Percentiles rank a stretch among this genome's conserved stretches.
These are phyloP conservation scores for Magnolia officinalis DNA, from an alignment of 164 flowering plant genomes.

Conservation along the genomic window DNA sequence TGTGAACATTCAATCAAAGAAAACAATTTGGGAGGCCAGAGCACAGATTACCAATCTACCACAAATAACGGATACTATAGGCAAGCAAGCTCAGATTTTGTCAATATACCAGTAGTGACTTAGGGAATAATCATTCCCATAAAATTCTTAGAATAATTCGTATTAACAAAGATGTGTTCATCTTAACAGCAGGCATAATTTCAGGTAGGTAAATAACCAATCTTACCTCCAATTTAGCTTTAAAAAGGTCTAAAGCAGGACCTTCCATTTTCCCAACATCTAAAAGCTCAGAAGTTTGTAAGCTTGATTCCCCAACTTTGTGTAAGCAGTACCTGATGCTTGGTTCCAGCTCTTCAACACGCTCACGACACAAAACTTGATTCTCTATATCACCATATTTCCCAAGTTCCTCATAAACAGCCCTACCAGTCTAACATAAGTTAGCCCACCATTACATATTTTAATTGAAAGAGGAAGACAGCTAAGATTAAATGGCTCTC, in stretches of 20 bases:
- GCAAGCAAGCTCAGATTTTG: too few species aligned
- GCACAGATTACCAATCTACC: too few species aligned
- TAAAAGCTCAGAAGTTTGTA: slow-evolving; percentile 73
- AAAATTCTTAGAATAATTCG: too few species aligned
- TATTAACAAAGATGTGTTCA: too few species aligned
- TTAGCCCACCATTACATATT: neutral
- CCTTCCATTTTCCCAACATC: slow-evolving; percentile 94
- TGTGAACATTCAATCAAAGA: neutral
- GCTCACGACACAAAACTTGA: slow-evolving; percentile 88
- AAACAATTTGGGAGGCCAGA: too few species aligned
- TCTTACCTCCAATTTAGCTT: slow-evolving; percentile 82
- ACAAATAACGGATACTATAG: too few species aligned
- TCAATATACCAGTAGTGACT: too few species aligned
- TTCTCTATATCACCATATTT: slow-evolving; percentile 90
- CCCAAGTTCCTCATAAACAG: slow-evolving; percentile 95
- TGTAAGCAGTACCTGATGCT: slow-evolving; percentile 82
- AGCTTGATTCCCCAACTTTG: slow-evolving; percentile 82
- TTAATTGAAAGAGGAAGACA: neutral
- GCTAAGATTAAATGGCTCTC: neutral
- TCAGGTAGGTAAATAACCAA: neutral
- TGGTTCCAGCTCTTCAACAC: slow-evolving; percentile 95
- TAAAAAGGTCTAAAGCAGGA: slow-evolving; percentile 87
- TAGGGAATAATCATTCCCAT: too few species aligned
- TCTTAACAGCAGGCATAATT: too few species aligned
- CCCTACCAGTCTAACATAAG: slow-evolving; percentile 37